Conservation (phyloP, 2,329 filamentous ascomycete genomes). For the Arthrobotrys pseudoclavata region DNA sequence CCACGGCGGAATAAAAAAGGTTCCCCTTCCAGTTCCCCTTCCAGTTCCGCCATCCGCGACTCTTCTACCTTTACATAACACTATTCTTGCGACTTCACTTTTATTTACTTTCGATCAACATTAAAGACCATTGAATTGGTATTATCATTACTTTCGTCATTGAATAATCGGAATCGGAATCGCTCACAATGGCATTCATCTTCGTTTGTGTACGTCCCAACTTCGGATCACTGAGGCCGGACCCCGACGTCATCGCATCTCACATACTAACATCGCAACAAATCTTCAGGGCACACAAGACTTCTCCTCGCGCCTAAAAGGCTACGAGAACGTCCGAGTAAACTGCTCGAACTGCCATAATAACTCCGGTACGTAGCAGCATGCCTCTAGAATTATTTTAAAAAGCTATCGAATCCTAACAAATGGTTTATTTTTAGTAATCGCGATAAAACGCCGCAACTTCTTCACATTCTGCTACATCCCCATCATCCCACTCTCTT, state of each 20-base stretch:
- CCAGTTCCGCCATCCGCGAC: conserved; percentile 44
- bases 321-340: conserved; percentile 70
- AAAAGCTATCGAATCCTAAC: background rate
- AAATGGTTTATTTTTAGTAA: conserved; percentile 34
- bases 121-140: background rate
- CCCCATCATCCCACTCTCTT: conserved; percentile 55
- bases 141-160: background rate
- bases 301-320: conserved; percentile 68
- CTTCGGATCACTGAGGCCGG: background rate
- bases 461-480: conserved; percentile 64
- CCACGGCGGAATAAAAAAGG: conserved; percentile 51
- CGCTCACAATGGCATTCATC: conserved; percentile 55
- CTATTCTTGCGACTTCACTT: conserved; percentile 32
- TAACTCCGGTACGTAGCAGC: conserved; percentile 55
- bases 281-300: conserved; percentile 64
- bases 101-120: background rate
- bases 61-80: background rate
- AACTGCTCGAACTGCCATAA: conserved; percentile 72
- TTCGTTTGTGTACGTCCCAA: conserved; percentile 53
- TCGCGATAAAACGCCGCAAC: conserved; percentile 61
- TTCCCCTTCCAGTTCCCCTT: background rate
- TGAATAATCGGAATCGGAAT: background rate
- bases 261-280: conserved; percentile 31
- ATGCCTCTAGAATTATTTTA: background rate
- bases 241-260: conserved; percentile 34